Evolutionary conservation across 2,329 filamentous ascomycete genomes (phyloP).

Genomic region (Hypoxylon sp.): DNA sequence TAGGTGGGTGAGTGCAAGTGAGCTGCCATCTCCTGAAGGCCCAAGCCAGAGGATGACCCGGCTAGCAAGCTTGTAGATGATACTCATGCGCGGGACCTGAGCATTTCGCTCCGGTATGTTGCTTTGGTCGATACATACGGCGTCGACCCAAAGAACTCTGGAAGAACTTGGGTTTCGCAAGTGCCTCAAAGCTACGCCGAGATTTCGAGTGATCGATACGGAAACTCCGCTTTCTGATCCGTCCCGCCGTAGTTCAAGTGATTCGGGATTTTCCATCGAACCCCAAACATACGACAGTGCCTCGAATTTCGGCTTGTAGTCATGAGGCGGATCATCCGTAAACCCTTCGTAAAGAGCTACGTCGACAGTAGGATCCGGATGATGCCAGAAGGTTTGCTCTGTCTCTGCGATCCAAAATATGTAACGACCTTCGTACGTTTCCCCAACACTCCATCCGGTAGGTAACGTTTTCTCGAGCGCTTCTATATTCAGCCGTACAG

Average conservation of each 20-base stretch:
- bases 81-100: not conserved
- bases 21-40: not conserved
- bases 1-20: not conserved
- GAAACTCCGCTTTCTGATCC: not conserved
- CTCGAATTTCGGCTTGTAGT: not conserved
- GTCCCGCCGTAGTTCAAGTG: not conserved
- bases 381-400: not conserved
- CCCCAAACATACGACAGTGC: conserved; percentile 4
- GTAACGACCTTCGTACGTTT: not conserved
- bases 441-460: not conserved
- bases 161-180: not conserved
- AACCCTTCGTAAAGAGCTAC: not conserved
- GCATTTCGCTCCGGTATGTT: not conserved
- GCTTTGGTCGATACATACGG: not conserved
- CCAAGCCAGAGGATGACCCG: not conserved
- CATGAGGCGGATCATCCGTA: not conserved
- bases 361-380: not conserved
- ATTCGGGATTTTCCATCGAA: not conserved
- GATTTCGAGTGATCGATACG: not conserved
- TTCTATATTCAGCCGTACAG: not conserved
- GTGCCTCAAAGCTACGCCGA: not conserved
- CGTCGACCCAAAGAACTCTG: not conserved
- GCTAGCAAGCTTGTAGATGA: not conserved
- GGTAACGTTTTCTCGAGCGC: not conserved
- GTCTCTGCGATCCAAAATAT: not conserved